These are phyloP conservation scores for Thalassiosira profunda DNA, from an alignment of 108 stramenopile species.

Conservation along the genomic window DNA sequence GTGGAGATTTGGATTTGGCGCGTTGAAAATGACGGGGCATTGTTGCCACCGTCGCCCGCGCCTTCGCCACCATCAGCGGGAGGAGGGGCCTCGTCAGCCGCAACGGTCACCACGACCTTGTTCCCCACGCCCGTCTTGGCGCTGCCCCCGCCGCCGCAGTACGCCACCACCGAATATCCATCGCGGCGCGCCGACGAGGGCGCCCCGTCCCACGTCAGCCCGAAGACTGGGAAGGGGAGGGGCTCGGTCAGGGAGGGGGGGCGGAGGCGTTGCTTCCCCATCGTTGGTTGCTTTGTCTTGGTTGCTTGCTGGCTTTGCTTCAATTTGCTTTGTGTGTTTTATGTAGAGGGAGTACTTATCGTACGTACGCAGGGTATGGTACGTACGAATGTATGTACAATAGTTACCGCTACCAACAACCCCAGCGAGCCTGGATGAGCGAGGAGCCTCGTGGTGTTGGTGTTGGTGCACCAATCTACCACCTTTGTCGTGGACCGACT, in stretches of 20 bases:
- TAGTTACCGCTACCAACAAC: too few relatives aligned
- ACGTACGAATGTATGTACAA: too few relatives aligned
- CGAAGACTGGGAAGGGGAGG: constrained; percentile 68
- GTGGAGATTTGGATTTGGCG: constrained; percentile 25
- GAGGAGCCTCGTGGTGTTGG: too few relatives aligned
- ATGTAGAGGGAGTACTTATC: too few relatives aligned
- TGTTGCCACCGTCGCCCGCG: not conserved
- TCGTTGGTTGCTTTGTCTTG: not conserved
- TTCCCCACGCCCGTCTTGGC: constrained; percentile 81
- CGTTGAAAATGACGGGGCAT: not conserved
- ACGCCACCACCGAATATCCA: constrained; percentile 62
- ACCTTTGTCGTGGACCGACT: too few relatives aligned
- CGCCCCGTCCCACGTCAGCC: constrained; percentile 64
- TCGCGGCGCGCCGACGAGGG: constrained; percentile 27
- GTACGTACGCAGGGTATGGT: too few relatives aligned
- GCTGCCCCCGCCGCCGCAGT: constrained; percentile 77
- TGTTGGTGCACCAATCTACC: too few relatives aligned
- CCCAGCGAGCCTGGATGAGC: too few relatives aligned
- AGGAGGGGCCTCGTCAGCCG: constrained; percentile 4
- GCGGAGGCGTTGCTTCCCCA: constrained; percentile 30
- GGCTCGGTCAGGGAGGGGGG: constrained; percentile 54
- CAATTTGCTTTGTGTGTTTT: too few relatives aligned
- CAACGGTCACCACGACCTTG: constrained; percentile 38
- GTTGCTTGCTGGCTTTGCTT: too few relatives aligned
- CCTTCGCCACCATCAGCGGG: not conserved